Percentiles rank a stretch among this genome's conserved stretches.
Conservation (phyloP, 345 rosid genomes). For the Salix arbutifolia region DNA sequence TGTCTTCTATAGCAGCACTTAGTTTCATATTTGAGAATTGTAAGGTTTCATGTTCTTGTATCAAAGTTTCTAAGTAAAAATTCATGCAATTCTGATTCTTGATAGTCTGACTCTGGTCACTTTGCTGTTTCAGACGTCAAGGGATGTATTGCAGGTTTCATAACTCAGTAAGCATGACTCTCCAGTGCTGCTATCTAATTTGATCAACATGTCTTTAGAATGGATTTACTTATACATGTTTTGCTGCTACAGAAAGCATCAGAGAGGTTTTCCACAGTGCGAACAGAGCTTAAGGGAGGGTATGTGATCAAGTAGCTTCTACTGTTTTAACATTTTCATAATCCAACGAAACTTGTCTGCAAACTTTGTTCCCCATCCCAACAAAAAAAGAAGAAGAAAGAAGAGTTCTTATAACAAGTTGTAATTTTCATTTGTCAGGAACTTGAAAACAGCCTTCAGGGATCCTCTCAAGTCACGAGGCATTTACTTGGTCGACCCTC, state of each 20-base stretch:
- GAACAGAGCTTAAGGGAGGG: constrained; percentile 91
- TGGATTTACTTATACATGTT: constrained; percentile 1
- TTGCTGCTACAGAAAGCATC: constrained; percentile 57
- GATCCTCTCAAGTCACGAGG: constrained; percentile 49
- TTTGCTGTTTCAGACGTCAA: constrained; percentile 54
- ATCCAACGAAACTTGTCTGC: not conserved
- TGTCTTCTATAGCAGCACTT: not conserved
- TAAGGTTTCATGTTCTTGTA: not conserved
- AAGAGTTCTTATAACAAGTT: not conserved
- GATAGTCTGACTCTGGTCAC: constrained; percentile 2
- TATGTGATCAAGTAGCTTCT: constrained; percentile 31
- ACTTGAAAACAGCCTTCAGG: constrained; percentile 60
- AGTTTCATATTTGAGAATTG: not conserved
- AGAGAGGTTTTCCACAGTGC: constrained; percentile 46
- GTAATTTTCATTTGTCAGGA: constrained; percentile 36
- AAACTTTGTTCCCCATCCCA: not conserved
- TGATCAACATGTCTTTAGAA: constrained; percentile 8
- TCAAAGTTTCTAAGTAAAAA: not conserved
- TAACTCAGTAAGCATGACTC: constrained; percentile 45
- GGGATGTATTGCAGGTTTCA: constrained; percentile 71
- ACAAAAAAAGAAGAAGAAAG: too few relatives aligned
- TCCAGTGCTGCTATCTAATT: constrained; percentile 16
- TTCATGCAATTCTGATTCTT: not conserved
- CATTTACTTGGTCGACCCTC: constrained; percentile 62
- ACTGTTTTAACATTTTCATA: not conserved